Conservation (phyloP, 2,329 filamentous ascomycete genomes). For the Paecilomyces sp. region DNA sequence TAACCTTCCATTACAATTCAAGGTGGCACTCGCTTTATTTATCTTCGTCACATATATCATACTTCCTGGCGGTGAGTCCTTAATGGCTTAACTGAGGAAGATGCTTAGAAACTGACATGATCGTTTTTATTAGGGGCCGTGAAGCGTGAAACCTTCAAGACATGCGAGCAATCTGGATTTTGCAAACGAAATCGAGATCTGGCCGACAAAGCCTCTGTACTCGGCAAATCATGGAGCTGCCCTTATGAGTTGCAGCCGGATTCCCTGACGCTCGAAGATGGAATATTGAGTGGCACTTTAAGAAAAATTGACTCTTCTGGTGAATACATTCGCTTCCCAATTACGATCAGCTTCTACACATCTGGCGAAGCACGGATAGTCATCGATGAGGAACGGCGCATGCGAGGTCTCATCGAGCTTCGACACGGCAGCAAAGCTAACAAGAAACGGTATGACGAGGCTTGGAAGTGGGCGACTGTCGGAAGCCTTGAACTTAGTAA, state of each 20-base stretch:
- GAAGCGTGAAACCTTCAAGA: constrained; percentile 97
- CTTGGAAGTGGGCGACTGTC: constrained; percentile 76
- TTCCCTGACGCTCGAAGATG: constrained; percentile 68
- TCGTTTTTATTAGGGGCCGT: constrained; percentile 45
- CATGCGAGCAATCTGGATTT: constrained; percentile 91
- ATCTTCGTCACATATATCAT: too few species aligned
- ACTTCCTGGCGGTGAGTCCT: too few species aligned
- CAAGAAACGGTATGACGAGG: constrained; percentile 94
- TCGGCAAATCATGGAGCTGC: constrained; percentile 61
- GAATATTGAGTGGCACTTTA: constrained; percentile 70
- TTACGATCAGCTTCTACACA: constrained; percentile 82
- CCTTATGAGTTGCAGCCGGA: constrained; percentile 72
- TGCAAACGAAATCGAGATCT: constrained; percentile 90
- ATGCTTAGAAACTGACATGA: too few species aligned
- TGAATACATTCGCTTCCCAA: constrained; percentile 69
- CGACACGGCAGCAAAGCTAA: constrained; percentile 74
- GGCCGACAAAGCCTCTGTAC: constrained; percentile 61
- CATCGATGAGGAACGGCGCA: constrained; percentile 83
- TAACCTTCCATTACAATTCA: too few species aligned
- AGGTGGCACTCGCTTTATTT: too few species aligned
- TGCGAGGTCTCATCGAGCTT: constrained; percentile 81
- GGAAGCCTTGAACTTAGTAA: constrained; percentile 65
- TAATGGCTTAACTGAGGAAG: too few species aligned
- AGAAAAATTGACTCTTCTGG: constrained; percentile 57
- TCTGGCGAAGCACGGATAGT: constrained; percentile 82